phyloP scores from a whole-genome alignment of 139 green algal genomes.

The Tetraselmis chui region DNA sequence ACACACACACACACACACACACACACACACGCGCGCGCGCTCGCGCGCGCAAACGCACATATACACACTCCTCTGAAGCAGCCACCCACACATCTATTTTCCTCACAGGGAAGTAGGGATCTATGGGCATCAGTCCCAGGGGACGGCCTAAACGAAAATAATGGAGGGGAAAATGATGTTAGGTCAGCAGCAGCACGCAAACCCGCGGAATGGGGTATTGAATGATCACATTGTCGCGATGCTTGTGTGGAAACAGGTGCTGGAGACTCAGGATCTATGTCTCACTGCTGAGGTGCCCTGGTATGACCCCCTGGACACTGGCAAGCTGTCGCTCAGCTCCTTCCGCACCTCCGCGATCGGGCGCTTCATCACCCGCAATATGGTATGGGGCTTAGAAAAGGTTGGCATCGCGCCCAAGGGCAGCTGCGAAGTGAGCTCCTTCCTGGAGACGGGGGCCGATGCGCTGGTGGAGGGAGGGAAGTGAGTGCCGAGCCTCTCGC shows the following conservation, averaged over 20 bases:
- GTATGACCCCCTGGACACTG: constrained; percentile 40
- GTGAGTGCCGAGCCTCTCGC: constrained; percentile 9
- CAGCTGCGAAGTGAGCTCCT: constrained; percentile 37
- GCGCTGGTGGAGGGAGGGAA: constrained; percentile 51
- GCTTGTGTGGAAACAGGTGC: too few species aligned
- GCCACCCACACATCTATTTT: too few species aligned
- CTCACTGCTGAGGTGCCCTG: constrained; percentile 46
- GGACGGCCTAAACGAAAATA: too few species aligned
- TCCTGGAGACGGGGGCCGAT: constrained; percentile 56
- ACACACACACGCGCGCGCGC: not conserved
- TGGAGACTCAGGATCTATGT: constrained; percentile 45
- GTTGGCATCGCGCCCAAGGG: constrained; percentile 47
- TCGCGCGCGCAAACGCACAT: constrained; percentile 2
- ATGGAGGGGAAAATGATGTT: too few species aligned
- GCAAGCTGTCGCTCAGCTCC: constrained; percentile 26
- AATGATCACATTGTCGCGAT: too few species aligned
- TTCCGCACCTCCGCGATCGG: constrained; percentile 49
- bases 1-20: not conserved
- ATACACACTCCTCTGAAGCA: too few species aligned
- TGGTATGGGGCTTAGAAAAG: constrained; percentile 47
- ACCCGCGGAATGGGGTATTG: too few species aligned
- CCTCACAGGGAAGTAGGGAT: too few species aligned
- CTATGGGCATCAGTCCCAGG: too few species aligned
- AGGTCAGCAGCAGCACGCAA: too few species aligned
- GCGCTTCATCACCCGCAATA: constrained; percentile 37